Evolutionary conservation across 1,139 yeast species (phyloP), one percentile per base, ranked within the genome.

Genomic region (Geotrichum restrictum): DNA sequence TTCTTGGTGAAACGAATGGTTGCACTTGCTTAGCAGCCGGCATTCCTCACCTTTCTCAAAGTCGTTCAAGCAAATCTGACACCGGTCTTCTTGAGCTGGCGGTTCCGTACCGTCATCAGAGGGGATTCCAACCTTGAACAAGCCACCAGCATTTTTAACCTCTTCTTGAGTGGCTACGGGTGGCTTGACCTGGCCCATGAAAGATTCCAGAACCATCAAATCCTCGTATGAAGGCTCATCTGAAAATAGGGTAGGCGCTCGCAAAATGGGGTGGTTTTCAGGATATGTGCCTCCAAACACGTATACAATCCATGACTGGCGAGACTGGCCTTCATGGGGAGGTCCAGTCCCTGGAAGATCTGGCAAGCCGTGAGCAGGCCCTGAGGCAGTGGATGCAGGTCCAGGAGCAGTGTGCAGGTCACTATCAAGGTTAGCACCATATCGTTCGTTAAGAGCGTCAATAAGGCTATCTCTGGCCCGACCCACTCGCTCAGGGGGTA

Each of bases 171-270:
- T 63, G 2, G 78, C 77, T 1, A 72, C 73, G 11, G 72, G 75
- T 2, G 76, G 73, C 56, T 73, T 73, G 8, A 67, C 78, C 37
- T 72, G 74, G 2, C 79, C 79, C 40, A 77, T 63, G 54, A 75
- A 65, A 31, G 68, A 69, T 56, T 77, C 77, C 31, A 78, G 64
- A 5, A 70, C 63, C 41, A 76, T 57, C 62, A 77, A 60, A 56
- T 78, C 81, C 54, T 77, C 80, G 59, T 75, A 74, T 0, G 78
- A 69, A 6, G 81, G 81, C 51, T 71, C 67, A 48, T 76, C 80
- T 1, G 76, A 70, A 60, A 75, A 67, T 36, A 77, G 59, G 1
- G 78, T 67, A 2, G 79, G 79, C 0, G 79, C 76, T 1, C 71
- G 63, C 36, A 77, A 64, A 8, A 78, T 62, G 3, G 81, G 81